These are phyloP conservation scores for Dimocarpus longan DNA, from an alignment of 345 rosid species.

Conservation along the genomic window DNA sequence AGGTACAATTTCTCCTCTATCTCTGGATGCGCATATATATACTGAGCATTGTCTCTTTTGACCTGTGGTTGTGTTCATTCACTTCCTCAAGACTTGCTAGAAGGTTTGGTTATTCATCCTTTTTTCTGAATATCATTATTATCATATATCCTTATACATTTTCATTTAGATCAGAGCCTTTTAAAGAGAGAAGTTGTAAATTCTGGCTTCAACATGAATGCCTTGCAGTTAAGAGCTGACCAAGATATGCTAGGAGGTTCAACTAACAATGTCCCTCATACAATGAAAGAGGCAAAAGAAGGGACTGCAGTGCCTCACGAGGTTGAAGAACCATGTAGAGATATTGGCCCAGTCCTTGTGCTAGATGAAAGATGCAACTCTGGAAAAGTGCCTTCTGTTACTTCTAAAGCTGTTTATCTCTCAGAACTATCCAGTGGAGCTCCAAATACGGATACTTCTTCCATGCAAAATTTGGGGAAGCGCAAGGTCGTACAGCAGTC, in stretches of 20 bases:
- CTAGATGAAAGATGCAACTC: slow-evolving; percentile 32
- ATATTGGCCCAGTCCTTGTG: slow-evolving; percentile 29
- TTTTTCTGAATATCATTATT: slow-evolving; percentile 8
- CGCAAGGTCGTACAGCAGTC: slow-evolving; percentile 50
- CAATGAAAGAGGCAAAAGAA: slow-evolving; percentile 38
- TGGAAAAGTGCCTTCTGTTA: slow-evolving; percentile 25
- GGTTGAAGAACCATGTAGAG: slow-evolving; percentile 34
- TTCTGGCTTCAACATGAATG: slow-evolving; percentile 29
- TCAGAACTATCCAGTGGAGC: slow-evolving; percentile 38
- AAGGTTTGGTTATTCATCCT: background rate
- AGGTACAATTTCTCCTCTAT: slow-evolving; percentile 45
- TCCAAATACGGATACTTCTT: slow-evolving; percentile 38
- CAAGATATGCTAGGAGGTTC: slow-evolving; percentile 53
- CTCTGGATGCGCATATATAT: background rate
- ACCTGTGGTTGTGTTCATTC: background rate
- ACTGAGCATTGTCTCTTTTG: slow-evolving; percentile 4
- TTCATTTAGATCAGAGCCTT: slow-evolving; percentile 10
- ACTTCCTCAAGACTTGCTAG: background rate
- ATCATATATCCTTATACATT: slow-evolving; percentile 8
- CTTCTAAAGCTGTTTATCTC: slow-evolving; percentile 30
- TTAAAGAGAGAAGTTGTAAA: slow-evolving; percentile 17
- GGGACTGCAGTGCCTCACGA: slow-evolving; percentile 29
- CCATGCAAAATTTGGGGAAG: slow-evolving; percentile 49
- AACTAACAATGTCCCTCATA: slow-evolving; percentile 28
- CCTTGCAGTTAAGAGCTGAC: slow-evolving; percentile 57